Conservation (phyloP, 2,329 filamentous ascomycete genomes). For the Rosellinia necatrix region DNA sequence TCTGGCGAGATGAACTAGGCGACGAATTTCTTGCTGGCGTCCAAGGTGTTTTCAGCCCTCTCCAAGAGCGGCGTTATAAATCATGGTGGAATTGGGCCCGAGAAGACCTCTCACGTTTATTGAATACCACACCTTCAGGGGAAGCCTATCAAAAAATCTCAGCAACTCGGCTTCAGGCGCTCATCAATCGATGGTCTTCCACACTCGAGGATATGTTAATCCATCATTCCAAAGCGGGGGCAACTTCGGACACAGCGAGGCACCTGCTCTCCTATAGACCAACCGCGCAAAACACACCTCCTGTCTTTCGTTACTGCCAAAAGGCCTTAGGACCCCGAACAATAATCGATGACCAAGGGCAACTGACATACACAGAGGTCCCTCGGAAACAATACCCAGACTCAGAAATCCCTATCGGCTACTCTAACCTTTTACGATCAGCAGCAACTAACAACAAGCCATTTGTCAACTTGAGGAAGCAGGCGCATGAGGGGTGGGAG, state of each 20-base stretch:
- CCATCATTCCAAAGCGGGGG: background rate
- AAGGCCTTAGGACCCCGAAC: background rate
- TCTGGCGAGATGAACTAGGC: conserved; percentile 72
- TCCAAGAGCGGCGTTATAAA: conserved; percentile 95
- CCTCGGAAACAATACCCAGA: background rate
- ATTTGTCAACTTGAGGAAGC: background rate
- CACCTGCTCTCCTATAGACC: background rate
- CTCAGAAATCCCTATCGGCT: background rate
- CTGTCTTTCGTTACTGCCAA: background rate
- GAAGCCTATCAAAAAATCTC: background rate
- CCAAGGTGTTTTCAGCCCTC: conserved; percentile 86
- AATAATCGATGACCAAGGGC: background rate
- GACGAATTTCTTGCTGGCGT: conserved; percentile 96
- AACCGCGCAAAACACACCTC: background rate
- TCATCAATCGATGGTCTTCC: conserved; percentile 86
- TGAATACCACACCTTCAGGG: background rate
- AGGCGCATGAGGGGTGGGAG: background rate
- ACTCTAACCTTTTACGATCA: background rate
- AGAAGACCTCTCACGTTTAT: conserved; percentile 69
- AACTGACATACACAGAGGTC: background rate
- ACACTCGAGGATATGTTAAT: background rate
- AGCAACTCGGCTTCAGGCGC: conserved; percentile 53
- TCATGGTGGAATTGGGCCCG: conserved; percentile 99
- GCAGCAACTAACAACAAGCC: background rate
- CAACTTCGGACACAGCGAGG: background rate